Conservation (phyloP, 306 rosid genomes). For the Sicyos edulis region DNA sequence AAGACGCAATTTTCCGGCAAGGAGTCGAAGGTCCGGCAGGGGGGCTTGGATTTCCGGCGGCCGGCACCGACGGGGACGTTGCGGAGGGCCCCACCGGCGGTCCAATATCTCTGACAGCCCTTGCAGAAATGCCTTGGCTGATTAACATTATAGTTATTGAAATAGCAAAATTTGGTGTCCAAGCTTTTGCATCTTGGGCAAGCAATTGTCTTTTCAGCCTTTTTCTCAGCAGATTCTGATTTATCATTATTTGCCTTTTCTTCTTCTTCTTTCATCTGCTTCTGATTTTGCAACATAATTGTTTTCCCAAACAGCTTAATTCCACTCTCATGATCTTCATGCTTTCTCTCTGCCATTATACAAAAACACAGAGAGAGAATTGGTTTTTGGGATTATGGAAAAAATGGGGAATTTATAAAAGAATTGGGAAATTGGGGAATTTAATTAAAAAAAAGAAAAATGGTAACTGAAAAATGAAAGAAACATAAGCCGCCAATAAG, state of each 20-base stretch:
- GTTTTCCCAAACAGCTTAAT: conserved; percentile 82
- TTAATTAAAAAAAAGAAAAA: conserved; percentile 19
- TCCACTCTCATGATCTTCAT: conserved; percentile 33
- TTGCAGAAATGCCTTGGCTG: conserved; percentile 93
- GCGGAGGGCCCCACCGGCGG: conserved; percentile 89
- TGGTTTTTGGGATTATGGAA: neutral
- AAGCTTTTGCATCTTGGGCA: conserved; percentile 94
- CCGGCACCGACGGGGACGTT: conserved; percentile 84
- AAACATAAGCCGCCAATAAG: conserved; percentile 29
- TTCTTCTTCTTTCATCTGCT: conserved; percentile 2
- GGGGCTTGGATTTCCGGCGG: conserved; percentile 60
- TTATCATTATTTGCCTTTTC: neutral
- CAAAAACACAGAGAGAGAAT: conserved; percentile 4
- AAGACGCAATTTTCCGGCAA: conserved; percentile 37
- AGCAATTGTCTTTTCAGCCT: conserved; percentile 61
- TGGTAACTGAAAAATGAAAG: conserved; percentile 24
- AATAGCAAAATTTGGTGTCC: conserved; percentile 95
- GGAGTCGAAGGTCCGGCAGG: conserved; percentile 29
- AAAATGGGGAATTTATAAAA: neutral
- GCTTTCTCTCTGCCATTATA: conserved; percentile 37
- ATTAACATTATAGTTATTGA: conserved; percentile 86
- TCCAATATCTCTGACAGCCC: conserved; percentile 84
- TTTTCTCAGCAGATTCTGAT: conserved; percentile 32
- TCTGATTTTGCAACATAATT: conserved; percentile 42
- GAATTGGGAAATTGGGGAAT: conserved; percentile 6